Conservation (phyloP, 2,329 filamentous ascomycete genomes). For the Colletotrichum karsti region DNA sequence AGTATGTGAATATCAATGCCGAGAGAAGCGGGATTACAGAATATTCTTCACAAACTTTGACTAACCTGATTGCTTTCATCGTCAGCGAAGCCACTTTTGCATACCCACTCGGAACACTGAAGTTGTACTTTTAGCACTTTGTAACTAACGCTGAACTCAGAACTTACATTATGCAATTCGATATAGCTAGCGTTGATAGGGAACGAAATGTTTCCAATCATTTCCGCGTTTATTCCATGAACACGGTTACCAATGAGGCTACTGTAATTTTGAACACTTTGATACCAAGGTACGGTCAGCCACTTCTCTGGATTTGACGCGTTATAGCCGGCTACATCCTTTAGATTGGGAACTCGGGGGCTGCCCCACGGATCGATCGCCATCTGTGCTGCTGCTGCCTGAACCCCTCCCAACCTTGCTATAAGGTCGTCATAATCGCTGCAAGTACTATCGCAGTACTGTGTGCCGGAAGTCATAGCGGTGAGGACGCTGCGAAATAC, state of each 20-base stretch:
- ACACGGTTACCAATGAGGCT: neutral
- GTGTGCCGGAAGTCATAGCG: neutral
- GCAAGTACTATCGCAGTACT: neutral
- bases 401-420: neutral
- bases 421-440: neutral
- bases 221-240: neutral
- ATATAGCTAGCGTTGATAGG: neutral
- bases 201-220: neutral
- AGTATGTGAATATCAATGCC: too few relatives aligned
- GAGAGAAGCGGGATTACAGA: too few relatives aligned
- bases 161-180: neutral
- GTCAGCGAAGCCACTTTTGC: too few relatives aligned
- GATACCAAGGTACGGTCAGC: neutral
- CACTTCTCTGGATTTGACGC: neutral
- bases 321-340: neutral
- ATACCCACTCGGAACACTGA: neutral
- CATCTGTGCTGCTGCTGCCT: neutral
- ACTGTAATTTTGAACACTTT: neutral
- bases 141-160: fast-evolving
- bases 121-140: neutral
- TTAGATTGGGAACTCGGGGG: neutral
- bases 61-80: too few relatives aligned
- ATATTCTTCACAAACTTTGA: too few relatives aligned
- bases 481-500: neutral
- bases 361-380: neutral